A percentile compares a stretch with the other conserved stretches of the same genome.
Evolutionary conservation across 129 eudicot genomes (phyloP).

Genomic region (Saussurea involucrata): DNA sequence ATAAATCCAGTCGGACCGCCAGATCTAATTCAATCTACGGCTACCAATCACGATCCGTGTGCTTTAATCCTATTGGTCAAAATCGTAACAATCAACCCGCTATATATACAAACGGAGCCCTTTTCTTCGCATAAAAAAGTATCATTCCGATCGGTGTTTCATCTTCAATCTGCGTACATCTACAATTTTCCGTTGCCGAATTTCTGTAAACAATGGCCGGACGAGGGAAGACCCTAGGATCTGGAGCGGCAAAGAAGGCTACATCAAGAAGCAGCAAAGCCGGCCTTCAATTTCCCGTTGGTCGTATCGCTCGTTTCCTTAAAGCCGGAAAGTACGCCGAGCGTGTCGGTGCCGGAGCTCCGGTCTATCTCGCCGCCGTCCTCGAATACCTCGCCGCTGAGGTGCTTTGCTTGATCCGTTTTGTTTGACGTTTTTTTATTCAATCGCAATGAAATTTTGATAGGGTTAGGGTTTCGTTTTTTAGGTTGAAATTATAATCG

Average conservation of each 20-base stretch:
- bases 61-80: slow-evolving; percentile 13
- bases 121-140: neutral
- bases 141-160: too few relatives aligned
- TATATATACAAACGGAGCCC: neutral
- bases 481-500: neutral
- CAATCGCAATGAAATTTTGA: neutral
- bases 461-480: slow-evolving; percentile 6
- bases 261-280: slow-evolving; percentile 39
- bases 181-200: neutral
- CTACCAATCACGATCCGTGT: slow-evolving; percentile 1
- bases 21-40: slow-evolving; percentile 24
- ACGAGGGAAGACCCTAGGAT: slow-evolving; percentile 35
- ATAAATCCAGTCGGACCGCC: neutral
- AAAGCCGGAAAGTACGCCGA: slow-evolving; percentile 42
- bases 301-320: slow-evolving; percentile 38
- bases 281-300: slow-evolving; percentile 43
- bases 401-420: slow-evolving; percentile 17
- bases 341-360: slow-evolving; percentile 74
- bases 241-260: slow-evolving; percentile 32
- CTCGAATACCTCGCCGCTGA: slow-evolving; percentile 36
- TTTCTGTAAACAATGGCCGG: slow-evolving; percentile 27
- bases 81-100: neutral
- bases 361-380: slow-evolving; percentile 24
- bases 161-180: neutral
- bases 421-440: neutral